Evolutionary conservation across 2,329 filamentous ascomycete genomes (phyloP).

Genomic region (Verticillium nubilum): DNA sequence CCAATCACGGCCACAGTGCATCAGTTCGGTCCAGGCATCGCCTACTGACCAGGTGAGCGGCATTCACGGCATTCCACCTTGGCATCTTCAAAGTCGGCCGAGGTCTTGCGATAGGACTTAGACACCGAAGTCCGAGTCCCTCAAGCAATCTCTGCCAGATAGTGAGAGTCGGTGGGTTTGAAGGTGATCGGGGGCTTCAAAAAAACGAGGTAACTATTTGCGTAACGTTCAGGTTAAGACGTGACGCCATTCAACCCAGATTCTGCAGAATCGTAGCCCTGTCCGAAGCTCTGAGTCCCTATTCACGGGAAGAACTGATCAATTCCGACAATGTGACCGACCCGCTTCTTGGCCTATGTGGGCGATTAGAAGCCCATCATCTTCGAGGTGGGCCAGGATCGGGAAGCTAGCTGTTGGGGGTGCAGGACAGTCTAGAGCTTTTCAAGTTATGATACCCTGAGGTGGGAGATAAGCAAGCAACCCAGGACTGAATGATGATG

Average conservation of each 20-base stretch:
- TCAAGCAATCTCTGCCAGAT: background rate
- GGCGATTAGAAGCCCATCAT: too few relatives aligned
- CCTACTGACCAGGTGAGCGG: background rate
- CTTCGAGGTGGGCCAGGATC: background rate
- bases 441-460: slow-evolving; percentile 3
- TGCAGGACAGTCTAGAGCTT: background rate
- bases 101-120: background rate
- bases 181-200: too few relatives aligned
- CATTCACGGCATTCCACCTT: background rate
- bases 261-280: too few relatives aligned
- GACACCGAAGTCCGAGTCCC: background rate
- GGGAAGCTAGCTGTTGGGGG: background rate
- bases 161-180: background rate
- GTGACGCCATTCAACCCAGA: too few relatives aligned
- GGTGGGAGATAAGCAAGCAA: background rate
- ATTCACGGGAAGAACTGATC: too few relatives aligned
- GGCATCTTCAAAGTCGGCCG: background rate
- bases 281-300: too few relatives aligned
- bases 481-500: background rate
- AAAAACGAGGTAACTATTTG: background rate
- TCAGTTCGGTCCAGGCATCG: background rate
- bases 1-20: background rate
- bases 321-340: too few relatives aligned
- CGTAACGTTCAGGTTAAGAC: background rate
- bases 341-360: too few relatives aligned